Evolutionary conservation across 2,329 filamentous ascomycete genomes (phyloP), one percentile per base, ranked within the genome.

Genomic region (Ramularia endophylla): DNA sequence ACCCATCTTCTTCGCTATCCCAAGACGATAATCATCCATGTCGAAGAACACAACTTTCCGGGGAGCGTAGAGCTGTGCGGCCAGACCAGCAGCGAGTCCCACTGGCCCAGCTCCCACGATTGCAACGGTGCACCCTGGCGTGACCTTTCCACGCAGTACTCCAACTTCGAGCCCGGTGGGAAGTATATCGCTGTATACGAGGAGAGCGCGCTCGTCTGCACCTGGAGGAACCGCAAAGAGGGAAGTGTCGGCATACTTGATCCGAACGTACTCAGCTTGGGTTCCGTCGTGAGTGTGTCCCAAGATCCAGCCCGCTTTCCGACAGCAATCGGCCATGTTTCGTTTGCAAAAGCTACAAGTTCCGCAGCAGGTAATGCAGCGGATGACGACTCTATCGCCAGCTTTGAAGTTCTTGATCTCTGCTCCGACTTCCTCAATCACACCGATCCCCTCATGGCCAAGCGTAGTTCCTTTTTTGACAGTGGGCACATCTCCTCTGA

Each of bases 81-180:
- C 75, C 31, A 78, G 62, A n/a, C 76, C 55, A 1, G 69, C 69
- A 0, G 73, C 70, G n/a, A 79, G 58, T 0, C 77, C 77, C 2
- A 80, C 68, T 0, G 75, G 74, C 46, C 43, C 50, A 2, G 70
- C 65, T 1, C 77, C 76, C 2, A 80, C 66, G 38, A 80, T 70
- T 0, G 65, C 75, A 1, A 79, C 72, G 1, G 66, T 73, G 5
- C 62, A 58, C 0, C 74, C 75, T 0, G 74, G 75, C 42, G 69
- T 59, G 1, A 79, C 70, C 18, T 70, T 68, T 5, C 68, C 70
- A 48, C 71, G 73, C 25, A 75, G 57, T 0, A 73, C 71, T 16
- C 75, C 75, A 42, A 70, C 73, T 53, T 79, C 75, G 13, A 74
- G 60, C 1, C 72, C 75, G 0, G 76, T 80, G 2, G 76, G 75